These are phyloP conservation scores for Populus trichocarpa DNA, from an alignment of 441 rosid species.

Conservation along the genomic window DNA sequence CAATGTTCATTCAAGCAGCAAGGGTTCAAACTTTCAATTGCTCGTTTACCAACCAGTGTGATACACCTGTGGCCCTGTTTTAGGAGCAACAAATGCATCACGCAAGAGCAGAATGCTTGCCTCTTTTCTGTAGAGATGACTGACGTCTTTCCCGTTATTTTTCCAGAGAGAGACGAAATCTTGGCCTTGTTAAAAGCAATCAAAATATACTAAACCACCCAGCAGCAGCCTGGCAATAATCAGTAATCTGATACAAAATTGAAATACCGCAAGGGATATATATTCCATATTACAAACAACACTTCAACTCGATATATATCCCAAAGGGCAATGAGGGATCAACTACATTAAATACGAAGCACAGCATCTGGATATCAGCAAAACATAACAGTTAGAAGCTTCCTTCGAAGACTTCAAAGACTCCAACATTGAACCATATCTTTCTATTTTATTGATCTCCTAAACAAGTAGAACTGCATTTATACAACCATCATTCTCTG, in stretches of 20 bases:
- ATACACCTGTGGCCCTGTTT: no score
- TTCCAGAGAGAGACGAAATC: not conserved
- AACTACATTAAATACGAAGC: no score
- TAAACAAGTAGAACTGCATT: constrained; percentile 86
- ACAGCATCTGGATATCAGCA: not conserved
- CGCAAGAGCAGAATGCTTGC: no score
- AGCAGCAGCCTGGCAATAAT: not conserved
- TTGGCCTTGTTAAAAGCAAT: not conserved
- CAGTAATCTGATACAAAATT: not conserved
- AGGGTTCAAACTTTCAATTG: no score
- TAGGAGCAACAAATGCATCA: no score
- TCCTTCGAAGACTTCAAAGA: not conserved
- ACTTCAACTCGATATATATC: not conserved
- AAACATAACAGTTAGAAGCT: not conserved
- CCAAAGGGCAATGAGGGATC: not conserved
- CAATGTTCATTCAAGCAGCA: no score
- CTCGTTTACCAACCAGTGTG: no score
- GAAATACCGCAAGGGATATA: not conserved
- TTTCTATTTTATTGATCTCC: constrained; percentile 5
- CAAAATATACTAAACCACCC: not conserved
- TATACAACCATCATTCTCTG: constrained; percentile 89
- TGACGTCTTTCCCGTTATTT: no score
- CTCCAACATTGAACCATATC: not conserved
- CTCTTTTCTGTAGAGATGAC: no score
- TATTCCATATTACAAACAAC: not conserved